These are phyloP conservation scores for Myxozyma lipomycoides DNA, from an alignment of 805 yeast genomes.

Conservation along the genomic window DNA sequence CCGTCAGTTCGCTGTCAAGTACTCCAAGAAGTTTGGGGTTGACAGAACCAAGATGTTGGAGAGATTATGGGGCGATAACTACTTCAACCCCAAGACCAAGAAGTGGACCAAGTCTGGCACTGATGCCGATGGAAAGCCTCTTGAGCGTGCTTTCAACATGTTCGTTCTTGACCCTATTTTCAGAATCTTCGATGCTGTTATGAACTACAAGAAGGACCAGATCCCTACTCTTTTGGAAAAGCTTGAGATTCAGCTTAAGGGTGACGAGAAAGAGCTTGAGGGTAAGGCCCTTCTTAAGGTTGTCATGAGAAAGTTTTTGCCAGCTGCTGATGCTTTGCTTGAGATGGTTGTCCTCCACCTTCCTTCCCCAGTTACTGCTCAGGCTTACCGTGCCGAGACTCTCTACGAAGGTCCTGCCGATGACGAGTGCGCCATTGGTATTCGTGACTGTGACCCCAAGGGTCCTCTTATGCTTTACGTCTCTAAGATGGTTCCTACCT, in stretches of 20 bases:
- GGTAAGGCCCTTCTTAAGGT: conserved; percentile 98
- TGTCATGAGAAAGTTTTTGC: conserved; percentile 99
- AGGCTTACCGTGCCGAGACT: conserved; percentile 97
- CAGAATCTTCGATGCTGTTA: conserved; percentile 93
- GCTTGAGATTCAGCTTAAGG: conserved; percentile 89
- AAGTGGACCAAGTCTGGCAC: conserved; percentile 95
- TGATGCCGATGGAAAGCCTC: conserved; percentile 90
- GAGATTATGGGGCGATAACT: conserved; percentile 99
- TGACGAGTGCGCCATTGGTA: conserved; percentile 84
- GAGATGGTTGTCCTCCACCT: conserved; percentile 98
- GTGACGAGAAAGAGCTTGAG: conserved; percentile 96
- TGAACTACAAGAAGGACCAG: conserved; percentile 99
- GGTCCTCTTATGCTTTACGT: conserved; percentile 98
- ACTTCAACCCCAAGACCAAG: conserved; percentile 99
- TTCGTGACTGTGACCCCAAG: conserved; percentile 96
- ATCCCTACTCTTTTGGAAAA: conserved; percentile 86
- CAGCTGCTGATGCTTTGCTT: conserved; percentile 99
- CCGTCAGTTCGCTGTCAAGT: conserved; percentile 96
- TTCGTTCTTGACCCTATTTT: conserved; percentile 98
- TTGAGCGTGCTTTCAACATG: conserved; percentile 99
- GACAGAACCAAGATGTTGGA: conserved; percentile 97
- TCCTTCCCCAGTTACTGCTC: conserved; percentile 99
- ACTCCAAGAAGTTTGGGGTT: conserved; percentile 99
- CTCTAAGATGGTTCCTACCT: conserved; percentile 99
- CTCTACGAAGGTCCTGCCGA: conserved; percentile 96